A percentile compares a stretch with the other conserved stretches of the same genome.
These are phyloP conservation scores for Tetraselmis striata DNA, from an alignment of 139 green algal species.

Conservation along the genomic window DNA sequence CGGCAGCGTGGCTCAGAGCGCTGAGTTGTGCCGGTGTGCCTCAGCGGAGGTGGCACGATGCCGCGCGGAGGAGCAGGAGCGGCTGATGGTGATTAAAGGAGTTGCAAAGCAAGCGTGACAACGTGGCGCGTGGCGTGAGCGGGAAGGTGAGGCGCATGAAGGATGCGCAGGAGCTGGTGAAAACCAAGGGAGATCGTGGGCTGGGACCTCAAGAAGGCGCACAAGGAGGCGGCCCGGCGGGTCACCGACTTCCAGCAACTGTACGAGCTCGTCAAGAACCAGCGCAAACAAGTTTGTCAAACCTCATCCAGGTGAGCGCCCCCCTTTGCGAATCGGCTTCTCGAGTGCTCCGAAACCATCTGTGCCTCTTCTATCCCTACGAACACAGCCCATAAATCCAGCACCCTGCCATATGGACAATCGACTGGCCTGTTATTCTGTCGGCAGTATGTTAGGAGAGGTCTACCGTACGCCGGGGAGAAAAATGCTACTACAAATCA, in stretches of 20 bases:
- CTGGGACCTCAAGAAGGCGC: slow-evolving; percentile 60
- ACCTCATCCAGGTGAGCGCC: slow-evolving; percentile 47
- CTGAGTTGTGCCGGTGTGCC: no score
- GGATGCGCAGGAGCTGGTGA: not conserved
- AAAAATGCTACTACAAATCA: no score
- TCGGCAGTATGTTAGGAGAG: no score
- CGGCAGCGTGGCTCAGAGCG: no score
- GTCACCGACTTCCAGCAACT: slow-evolving; percentile 67
- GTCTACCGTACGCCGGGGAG: no score
- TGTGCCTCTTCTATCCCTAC: no score
- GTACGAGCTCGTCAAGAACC: slow-evolving; percentile 76
- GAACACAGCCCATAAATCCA: no score
- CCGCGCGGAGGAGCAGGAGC: slow-evolving; percentile 3
- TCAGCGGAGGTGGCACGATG: not conserved
- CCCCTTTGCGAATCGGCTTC: no score
- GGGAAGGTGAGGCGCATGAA: not conserved
- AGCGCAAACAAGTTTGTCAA: slow-evolving; percentile 78
- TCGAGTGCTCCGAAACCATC: no score
- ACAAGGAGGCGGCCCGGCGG: slow-evolving; percentile 27
- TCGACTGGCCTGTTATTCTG: no score
- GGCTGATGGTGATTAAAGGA: slow-evolving; percentile 10
- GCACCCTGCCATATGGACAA: no score
- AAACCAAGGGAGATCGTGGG: slow-evolving; percentile 39
- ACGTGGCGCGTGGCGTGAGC: not conserved
- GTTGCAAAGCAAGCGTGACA: not conserved